phyloP scores from a whole-genome alignment of 352 stramenopile species.

The Phytophthora tentaculata region DNA sequence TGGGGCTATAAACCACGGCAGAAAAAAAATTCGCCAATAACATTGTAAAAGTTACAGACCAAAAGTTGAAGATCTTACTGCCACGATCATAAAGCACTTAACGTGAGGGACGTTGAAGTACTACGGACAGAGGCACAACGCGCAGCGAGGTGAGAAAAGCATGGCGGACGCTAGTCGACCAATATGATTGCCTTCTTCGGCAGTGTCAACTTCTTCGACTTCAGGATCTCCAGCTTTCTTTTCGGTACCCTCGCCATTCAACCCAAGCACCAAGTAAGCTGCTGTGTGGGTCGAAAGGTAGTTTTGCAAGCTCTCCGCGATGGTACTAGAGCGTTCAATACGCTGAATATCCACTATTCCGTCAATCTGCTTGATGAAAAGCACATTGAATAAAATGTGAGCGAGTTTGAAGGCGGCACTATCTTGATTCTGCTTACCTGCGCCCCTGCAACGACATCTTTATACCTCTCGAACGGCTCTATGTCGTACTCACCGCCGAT shows the following conservation, averaged over 20 bases:
- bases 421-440: slow-evolving; percentile 22
- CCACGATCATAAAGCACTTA: too few species aligned
- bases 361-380: slow-evolving; percentile 25
- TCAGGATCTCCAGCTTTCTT: background rate
- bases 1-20: slow-evolving; percentile 60
- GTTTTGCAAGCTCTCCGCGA: slow-evolving; percentile 61
- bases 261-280: slow-evolving; percentile 56
- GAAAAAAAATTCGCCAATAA: too few species aligned
- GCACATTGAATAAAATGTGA: background rate
- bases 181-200: slow-evolving; percentile 17
- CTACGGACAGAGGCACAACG: slow-evolving; percentile 59
- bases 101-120: slow-evolving; percentile 27
- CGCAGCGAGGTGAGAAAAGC: slow-evolving; percentile 63
- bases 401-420: background rate
- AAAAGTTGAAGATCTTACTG: too few species aligned
- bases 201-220: background rate
- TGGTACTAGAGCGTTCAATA: slow-evolving; percentile 42
- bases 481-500: slow-evolving; percentile 46
- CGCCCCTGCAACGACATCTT: slow-evolving; percentile 35
- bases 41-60: too few species aligned
- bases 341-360: slow-evolving; percentile 48
- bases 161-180: slow-evolving; percentile 51
- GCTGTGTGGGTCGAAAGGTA: slow-evolving; percentile 49
- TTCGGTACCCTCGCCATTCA: slow-evolving; percentile 33
- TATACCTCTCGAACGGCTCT: slow-evolving; percentile 41